phyloP scores from a whole-genome alignment of 257 asterid species.

The Nicotiana knightiana region DNA sequence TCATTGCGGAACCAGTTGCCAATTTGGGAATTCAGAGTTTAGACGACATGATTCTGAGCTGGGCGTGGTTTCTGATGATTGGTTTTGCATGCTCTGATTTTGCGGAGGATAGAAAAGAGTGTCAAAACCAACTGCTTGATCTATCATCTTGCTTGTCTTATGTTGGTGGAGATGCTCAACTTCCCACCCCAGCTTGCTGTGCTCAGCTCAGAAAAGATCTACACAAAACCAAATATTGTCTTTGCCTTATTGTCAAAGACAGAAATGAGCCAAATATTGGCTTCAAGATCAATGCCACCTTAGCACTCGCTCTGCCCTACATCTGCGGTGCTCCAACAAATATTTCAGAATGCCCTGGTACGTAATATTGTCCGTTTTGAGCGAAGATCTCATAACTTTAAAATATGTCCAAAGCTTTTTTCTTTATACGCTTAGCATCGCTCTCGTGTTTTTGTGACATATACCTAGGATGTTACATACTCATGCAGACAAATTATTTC shows the following conservation, averaged over 20 bases:
- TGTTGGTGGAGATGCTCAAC: slow-evolving; percentile 27
- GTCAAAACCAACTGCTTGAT: slow-evolving; percentile 25
- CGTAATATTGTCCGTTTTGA: not conserved
- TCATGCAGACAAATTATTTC: too few relatives aligned
- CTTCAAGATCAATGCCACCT: slow-evolving; percentile 41
- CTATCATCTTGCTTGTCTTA: slow-evolving; percentile 32
- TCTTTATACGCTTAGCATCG: too few relatives aligned
- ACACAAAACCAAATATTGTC: slow-evolving; percentile 24
- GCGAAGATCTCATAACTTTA: too few relatives aligned
- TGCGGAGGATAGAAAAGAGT: slow-evolving; percentile 28
- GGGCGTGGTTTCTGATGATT: not conserved
- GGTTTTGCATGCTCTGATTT: slow-evolving; percentile 25
- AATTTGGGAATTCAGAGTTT: too few relatives aligned
- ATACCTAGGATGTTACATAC: not conserved
- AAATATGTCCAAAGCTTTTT: not conserved
- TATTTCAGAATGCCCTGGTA: slow-evolving; percentile 27
- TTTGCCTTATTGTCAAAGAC: slow-evolving; percentile 37
- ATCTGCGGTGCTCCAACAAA: slow-evolving; percentile 21
- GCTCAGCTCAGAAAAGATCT: slow-evolving; percentile 20
- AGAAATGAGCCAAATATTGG: slow-evolving; percentile 38
- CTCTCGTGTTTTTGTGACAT: not conserved
- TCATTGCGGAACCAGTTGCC: too few relatives aligned
- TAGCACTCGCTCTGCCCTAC: slow-evolving; percentile 31
- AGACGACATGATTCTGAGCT: too few relatives aligned
- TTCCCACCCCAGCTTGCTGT: slow-evolving; percentile 27